Conservation (phyloP, 768 basidiomycete genomes). For the Daedalea quercina region DNA sequence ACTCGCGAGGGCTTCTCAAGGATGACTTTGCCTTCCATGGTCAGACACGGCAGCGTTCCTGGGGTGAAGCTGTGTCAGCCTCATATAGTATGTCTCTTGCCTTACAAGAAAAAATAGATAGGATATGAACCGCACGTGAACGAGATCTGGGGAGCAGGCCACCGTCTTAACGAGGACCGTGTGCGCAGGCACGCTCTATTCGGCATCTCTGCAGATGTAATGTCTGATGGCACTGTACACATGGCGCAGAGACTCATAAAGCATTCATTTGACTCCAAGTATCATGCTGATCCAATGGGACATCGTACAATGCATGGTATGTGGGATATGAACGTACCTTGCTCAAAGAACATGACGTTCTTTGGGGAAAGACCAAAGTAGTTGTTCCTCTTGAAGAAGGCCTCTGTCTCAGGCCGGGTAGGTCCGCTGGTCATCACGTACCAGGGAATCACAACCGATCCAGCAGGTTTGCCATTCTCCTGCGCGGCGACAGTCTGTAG, state of each 20-base stretch:
- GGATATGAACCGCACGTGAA: background rate
- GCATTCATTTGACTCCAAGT: too few species aligned
- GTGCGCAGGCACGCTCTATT: too few species aligned
- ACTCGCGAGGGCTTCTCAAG: constrained; percentile 72
- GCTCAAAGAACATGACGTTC: constrained; percentile 92
- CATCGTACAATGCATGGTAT: too few species aligned
- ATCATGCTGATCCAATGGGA: too few species aligned
- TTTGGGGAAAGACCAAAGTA: constrained; percentile 78
- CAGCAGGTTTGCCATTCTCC: constrained; percentile 41
- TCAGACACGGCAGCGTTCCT: constrained; percentile 95
- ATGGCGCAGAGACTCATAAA: too few species aligned
- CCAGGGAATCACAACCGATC: constrained; percentile 82
- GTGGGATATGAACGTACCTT: constrained; percentile 59
- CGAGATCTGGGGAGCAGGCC: background rate
- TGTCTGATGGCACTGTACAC: too few species aligned
- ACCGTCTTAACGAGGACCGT: background rate
- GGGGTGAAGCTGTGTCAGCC: background rate
- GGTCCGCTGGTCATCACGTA: constrained; percentile 99
- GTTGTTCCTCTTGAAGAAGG: constrained; percentile 68
- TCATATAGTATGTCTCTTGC: background rate
- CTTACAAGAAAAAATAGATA: background rate
- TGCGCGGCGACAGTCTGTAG: constrained; percentile 72
- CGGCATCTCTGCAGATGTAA: too few species aligned
- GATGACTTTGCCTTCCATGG: constrained; percentile 89
- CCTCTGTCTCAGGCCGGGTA: constrained; percentile 80